phyloP scores from a whole-genome alignment of 1,284 basidiomycete genomes.

The Heterobasidion parviporum region DNA sequence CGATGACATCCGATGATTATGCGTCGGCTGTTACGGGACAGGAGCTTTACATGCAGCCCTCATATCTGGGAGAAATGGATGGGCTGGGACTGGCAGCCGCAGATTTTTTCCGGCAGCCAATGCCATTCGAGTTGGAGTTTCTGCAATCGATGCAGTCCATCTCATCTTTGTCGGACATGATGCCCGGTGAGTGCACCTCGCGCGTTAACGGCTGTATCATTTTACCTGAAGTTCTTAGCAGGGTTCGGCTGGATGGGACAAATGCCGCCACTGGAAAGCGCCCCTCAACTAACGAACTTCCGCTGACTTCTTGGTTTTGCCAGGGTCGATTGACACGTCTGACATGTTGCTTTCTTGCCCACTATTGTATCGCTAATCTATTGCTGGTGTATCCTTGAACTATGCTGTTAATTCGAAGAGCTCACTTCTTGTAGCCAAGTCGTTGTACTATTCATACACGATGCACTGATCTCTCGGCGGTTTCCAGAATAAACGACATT shows the following conservation, averaged over 20 bases:
- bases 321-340: too few species aligned
- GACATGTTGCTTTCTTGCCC: too few species aligned
- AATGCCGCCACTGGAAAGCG: slow-evolving; percentile 13
- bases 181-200: slow-evolving; percentile 37
- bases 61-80: background rate
- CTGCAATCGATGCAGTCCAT: slow-evolving; percentile 53
- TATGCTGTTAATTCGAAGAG: too few species aligned
- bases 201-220: background rate
- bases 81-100: slow-evolving; percentile 18
- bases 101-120: slow-evolving; percentile 42
- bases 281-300: background rate
- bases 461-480: too few species aligned
- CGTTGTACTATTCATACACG: too few species aligned
- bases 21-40: background rate
- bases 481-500: too few species aligned
- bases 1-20: too few species aligned
- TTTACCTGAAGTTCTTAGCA: slow-evolving; percentile 3
- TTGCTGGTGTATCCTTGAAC: too few species aligned
- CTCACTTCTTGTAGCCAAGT: too few species aligned
- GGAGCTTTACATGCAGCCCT: background rate
- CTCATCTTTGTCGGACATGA: slow-evolving; percentile 47
- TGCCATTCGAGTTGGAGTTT: slow-evolving; percentile 52
- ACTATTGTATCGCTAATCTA: too few species aligned
- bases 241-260: slow-evolving; percentile 38
- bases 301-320: background rate